Base-by-base conservation (phyloP, 2,329 filamentous ascomycete species). In the Camillea tinctor region DNA sequence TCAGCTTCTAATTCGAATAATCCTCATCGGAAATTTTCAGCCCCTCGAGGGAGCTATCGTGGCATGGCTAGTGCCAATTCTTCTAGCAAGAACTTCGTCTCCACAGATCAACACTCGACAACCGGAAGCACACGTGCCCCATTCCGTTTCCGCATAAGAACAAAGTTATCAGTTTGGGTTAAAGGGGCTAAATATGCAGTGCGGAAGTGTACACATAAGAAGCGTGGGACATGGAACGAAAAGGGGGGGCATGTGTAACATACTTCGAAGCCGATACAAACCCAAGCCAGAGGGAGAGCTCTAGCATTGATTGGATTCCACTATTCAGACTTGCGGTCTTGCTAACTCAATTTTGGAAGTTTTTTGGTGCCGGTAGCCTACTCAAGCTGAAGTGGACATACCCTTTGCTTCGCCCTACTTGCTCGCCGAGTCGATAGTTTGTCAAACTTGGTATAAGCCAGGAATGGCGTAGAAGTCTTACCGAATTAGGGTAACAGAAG, bases 371-470 rank as follows among this genome's bases (percentile, higher is more conserved):
- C 62, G 36, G 54, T 30, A 59, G 54, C 58, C 53, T 62, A 54
- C 24, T 50, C 52, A 62, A 54, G 62, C 60, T 58, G 61, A 60
- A 52, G 56, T 57, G 64, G 61, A 60, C 52, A 55, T 61, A 48
- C 54, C 61, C 59, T 63, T 60, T 61, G 62, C 61, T 61, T 62
- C 65, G 61, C 62, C 59, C 58, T 66, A 64, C 60, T 58, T 54
- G 57, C 58, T 65, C 64, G 56, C 63, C 63, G 68, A 60, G 56
- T 59, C 57, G 54, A 61, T 68, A 58, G 67, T 64, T 57, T 61
- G 61, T 63, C 26, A 61, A 65, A n/a, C 64, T 71, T 71, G 69
- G 69, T 70, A 71, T 71, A 71, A 63, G 64, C 62, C 61, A 54
- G 62, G 60, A 63, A 61, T 62, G 60, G 60, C 60, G 61, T 57